These are phyloP conservation scores for Glycine tomentella DNA, from an alignment of 306 rosid species.

Conservation along the genomic window DNA sequence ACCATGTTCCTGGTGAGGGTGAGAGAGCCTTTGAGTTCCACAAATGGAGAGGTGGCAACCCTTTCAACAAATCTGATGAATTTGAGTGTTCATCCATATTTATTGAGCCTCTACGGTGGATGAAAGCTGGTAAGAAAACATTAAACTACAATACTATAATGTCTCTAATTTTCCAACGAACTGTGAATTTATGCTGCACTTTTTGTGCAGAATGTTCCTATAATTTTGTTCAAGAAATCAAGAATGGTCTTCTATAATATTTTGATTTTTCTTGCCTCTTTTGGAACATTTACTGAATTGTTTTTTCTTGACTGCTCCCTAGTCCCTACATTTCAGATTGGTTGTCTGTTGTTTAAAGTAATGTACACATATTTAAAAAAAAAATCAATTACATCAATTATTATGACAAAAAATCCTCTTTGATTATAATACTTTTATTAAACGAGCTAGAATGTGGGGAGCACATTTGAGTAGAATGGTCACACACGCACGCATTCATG, in stretches of 20 bases:
- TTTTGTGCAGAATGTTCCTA: conserved; percentile 24
- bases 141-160: conserved; percentile 27
- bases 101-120: conserved; percentile 94
- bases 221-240: conserved; percentile 6
- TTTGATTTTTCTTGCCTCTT: conserved; percentile 26
- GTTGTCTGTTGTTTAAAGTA: background rate
- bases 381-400: background rate
- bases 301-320: conserved; percentile 14
- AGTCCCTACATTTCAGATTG: background rate
- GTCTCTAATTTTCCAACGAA: conserved; percentile 28
- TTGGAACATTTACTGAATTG: conserved; percentile 22
- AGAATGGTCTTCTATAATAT: conserved; percentile 13
- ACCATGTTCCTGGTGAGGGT: conserved; percentile 89
- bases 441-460: background rate
- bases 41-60: conserved; percentile 78
- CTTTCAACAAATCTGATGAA: conserved; percentile 69
- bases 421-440: background rate
- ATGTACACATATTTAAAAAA: background rate
- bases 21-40: conserved; percentile 77
- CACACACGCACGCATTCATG: background rate
- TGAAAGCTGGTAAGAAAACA: conserved; percentile 82
- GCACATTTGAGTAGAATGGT: conserved; percentile 25
- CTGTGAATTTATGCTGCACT: conserved; percentile 16
- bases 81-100: conserved; percentile 89
- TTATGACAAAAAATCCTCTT: background rate